Conservation (phyloP, 352 stramenopile genomes). For the Phytophthora pseudosyringae region DNA sequence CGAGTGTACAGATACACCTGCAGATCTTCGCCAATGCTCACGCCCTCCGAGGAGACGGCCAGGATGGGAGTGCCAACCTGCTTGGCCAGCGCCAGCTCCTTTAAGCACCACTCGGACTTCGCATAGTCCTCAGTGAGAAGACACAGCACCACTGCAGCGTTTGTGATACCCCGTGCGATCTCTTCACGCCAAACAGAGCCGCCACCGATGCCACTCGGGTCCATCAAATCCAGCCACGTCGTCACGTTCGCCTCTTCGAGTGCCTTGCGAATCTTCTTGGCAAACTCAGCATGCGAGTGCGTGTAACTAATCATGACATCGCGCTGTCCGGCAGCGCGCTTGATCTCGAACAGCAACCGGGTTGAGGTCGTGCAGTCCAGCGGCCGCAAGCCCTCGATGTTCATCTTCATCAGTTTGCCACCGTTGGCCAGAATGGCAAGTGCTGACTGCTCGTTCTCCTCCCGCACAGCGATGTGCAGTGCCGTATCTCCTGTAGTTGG, state of each 20-base stretch:
- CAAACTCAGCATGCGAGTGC: slow-evolving; percentile 84
- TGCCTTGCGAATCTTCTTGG: slow-evolving; percentile 73
- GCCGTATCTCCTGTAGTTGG: slow-evolving; percentile 71
- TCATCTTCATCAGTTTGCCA: slow-evolving; percentile 79
- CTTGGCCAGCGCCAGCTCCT: slow-evolving; percentile 82
- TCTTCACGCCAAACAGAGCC: slow-evolving; percentile 84
- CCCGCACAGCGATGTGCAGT: slow-evolving; percentile 71
- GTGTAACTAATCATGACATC: slow-evolving; percentile 92
- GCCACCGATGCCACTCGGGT: slow-evolving; percentile 85
- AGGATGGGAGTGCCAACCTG: slow-evolving; percentile 82
- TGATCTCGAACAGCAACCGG: slow-evolving; percentile 81
- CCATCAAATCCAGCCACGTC: slow-evolving; percentile 89
- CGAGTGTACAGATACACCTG: slow-evolving; percentile 88
- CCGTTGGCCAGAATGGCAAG: slow-evolving; percentile 74
- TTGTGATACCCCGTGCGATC: slow-evolving; percentile 80
- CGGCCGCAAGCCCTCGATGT: slow-evolving; percentile 67
- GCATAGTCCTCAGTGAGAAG: slow-evolving; percentile 85
- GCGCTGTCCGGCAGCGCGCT: slow-evolving; percentile 74
- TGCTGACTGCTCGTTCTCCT: slow-evolving; percentile 70
- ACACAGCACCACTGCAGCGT: slow-evolving; percentile 77
- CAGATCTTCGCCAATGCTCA: slow-evolving; percentile 72
- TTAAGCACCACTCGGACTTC: slow-evolving; percentile 85
- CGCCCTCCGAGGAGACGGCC: slow-evolving; percentile 71
- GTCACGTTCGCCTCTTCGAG: slow-evolving; percentile 81
- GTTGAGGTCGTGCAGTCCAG: slow-evolving; percentile 85